Evolutionary conservation across 1,284 basidiomycete species (phyloP), one percentile per base, ranked within the genome.

Genomic region (Sporisorium sorghi): DNA sequence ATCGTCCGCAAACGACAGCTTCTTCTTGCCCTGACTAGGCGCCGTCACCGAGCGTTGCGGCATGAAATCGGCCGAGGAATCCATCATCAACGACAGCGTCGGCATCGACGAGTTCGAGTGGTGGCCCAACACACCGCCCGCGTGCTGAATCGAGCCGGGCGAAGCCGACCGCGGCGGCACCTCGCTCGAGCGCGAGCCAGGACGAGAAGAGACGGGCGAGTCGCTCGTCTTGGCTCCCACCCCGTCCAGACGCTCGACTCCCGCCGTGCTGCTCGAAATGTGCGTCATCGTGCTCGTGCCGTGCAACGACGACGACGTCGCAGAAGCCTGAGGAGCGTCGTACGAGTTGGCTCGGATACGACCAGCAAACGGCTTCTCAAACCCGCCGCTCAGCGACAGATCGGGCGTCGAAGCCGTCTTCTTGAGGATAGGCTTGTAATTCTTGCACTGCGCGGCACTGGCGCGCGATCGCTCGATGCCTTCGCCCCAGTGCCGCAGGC

Each of bases 401-500:
- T 79, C 66, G 5, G 72, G 64, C 15, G 56, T 73, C 30, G 76
- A 78, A 39, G 61, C 59, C 21, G 68, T 78, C 58, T 69, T 59
- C 88, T 97, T 97, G 73, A 98, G 86, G 74, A 98, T 97, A 37
- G 94, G 92, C 85, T 89, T 92, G 46, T 90, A 87, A 8, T 95
- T 93, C 76, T 86, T 82, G 86, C 88, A 72, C 86, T 87, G 85
- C 86, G 87, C 89, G 62, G 90, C 86, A 81, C 91, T 90, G 71
- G 88, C 88, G 57, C 70, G 84, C 77, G 82, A 84, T 89, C 91
- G 91, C 90, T 93, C 51, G 90, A 87, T 83, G 86, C 88, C 83
- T 88, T 91, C 76, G 90, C 90, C 49, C 74, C 85, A 77, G 61
- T 85, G 82, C 49, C 80, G 79, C 58, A 83, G 66, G 59, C 79